phyloP scores from a whole-genome alignment of 768 basidiomycete species.

The Kwoniella sp. region DNA sequence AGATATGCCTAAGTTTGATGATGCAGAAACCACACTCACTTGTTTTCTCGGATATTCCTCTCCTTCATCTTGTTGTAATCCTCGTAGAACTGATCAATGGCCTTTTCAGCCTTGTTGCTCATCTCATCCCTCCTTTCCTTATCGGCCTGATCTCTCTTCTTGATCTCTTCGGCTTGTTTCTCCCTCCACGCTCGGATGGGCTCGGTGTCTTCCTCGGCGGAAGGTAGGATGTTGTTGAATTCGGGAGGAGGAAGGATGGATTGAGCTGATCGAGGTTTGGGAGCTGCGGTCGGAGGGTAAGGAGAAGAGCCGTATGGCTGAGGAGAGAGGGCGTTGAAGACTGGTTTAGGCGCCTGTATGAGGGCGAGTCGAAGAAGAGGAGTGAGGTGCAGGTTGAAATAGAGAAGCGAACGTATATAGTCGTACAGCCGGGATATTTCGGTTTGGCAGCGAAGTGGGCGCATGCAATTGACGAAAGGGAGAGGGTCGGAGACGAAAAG shows the following conservation, averaged over 20 bases:
- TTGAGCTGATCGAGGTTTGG: conserved; percentile 26
- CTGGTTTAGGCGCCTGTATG: conserved; percentile 41
- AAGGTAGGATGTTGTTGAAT: conserved; percentile 46
- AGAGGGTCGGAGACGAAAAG: too few relatives aligned
- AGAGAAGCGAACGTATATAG: too few relatives aligned
- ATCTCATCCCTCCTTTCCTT: conserved; percentile 30
- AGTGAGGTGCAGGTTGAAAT: not conserved
- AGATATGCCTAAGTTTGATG: too few relatives aligned
- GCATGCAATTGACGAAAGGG: too few relatives aligned
- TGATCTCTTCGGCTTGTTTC: conserved; percentile 80
- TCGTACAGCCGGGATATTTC: too few relatives aligned
- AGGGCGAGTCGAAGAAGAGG: not conserved
- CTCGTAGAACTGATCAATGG: conserved; percentile 56
- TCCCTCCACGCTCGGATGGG: conserved; percentile 78
- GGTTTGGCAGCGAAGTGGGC: too few relatives aligned
- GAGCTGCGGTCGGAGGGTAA: conserved; percentile 44
- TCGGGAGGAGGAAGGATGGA: conserved; percentile 52
- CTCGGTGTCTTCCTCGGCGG: conserved; percentile 48
- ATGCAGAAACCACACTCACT: conserved; percentile 68
- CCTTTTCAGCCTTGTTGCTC: conserved; percentile 29
- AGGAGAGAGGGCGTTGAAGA: conserved; percentile 48
- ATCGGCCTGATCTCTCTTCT: conserved; percentile 71
- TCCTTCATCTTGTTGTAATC: conserved; percentile 79
- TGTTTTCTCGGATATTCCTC: conserved; percentile 88
- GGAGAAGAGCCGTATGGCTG: conserved; percentile 53